Base-by-base conservation (phyloP, 805 yeast species). In the Lachancea sp. region DNA sequence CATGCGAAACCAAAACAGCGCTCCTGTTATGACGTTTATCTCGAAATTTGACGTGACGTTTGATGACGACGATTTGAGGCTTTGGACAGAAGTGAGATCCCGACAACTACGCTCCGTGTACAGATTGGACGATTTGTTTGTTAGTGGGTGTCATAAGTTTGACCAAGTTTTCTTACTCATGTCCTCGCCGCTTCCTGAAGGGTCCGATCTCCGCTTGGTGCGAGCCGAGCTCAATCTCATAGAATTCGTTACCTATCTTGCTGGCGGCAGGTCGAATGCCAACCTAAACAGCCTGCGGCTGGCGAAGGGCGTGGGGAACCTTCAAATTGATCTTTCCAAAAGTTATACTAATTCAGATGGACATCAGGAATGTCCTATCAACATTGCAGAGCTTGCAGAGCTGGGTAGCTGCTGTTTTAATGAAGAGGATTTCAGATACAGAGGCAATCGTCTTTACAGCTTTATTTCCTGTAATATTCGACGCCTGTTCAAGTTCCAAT, bases 401-500 rank as follows among this genome's bases (percentile, higher is more conserved):
- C 42, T 44, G 16, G 25, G 38, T n/a, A 19, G 5, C 32, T 33
- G 59, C 19, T 41, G 51, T 19, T 62, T 62, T 27, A 62, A 62
- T 40, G 62, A 61, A 43, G 63, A 62, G 36, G 61, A 62, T 41
- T 61, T 60, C 42, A 47, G 48, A 31, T 65, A 62, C 47, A 58
- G 63, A 39, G 67, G 67, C 10, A 62, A 62, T 38, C 48, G 63
- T 26, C 42, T 62, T 5, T 62, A 55, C 44, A 58, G 64, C 45
- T 61, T 62, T 34, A 58, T 52, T 37, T 53, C 58, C 16, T 60
- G 67, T 43, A 49, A 61, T 4, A 60, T 62, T 16, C 49, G 53
- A 26, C 45, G 65, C n/a, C 29, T 46, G 17, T 62, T 57, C 49
- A 49, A 54, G 18, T 57, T 62, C 12, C 65, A 61, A 40, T 43